Evolutionary conservation across 139 green algal species (phyloP).

Genomic region (Haematococcus sp.): DNA sequence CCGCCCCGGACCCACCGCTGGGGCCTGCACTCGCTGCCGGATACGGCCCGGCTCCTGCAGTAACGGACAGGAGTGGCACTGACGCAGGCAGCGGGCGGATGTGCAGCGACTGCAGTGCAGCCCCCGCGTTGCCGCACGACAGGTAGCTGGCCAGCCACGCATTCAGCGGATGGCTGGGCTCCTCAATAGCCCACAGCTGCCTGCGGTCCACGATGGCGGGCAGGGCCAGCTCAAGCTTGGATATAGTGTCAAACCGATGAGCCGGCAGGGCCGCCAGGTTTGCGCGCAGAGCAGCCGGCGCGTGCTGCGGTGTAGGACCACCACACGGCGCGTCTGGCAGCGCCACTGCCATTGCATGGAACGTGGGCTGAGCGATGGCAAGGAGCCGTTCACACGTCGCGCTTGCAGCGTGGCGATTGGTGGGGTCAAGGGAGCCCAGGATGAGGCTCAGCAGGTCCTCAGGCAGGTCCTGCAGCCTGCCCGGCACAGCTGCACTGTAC

Average conservation of each 20-base stretch:
- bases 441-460: constrained; percentile 1
- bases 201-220: background rate
- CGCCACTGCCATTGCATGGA: background rate
- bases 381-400: background rate
- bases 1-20: background rate
- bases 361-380: constrained; percentile 5
- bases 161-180: background rate
- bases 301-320: background rate
- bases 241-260: background rate
- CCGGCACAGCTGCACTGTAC: no score
- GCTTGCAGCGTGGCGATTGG: background rate
- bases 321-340: background rate
- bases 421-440: background rate
- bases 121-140: background rate
- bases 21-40: background rate
- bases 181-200: background rate
- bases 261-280: background rate
- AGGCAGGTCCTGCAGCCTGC: background rate
- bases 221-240: background rate
- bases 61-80: no score
- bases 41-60: no score
- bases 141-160: constrained; percentile 4
- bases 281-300: background rate
- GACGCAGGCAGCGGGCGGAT: background rate
- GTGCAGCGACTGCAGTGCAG: background rate